Base-by-base conservation (phyloP, 2,329 filamentous ascomycete species). In the Ceratocystis lukuohia region DNA sequence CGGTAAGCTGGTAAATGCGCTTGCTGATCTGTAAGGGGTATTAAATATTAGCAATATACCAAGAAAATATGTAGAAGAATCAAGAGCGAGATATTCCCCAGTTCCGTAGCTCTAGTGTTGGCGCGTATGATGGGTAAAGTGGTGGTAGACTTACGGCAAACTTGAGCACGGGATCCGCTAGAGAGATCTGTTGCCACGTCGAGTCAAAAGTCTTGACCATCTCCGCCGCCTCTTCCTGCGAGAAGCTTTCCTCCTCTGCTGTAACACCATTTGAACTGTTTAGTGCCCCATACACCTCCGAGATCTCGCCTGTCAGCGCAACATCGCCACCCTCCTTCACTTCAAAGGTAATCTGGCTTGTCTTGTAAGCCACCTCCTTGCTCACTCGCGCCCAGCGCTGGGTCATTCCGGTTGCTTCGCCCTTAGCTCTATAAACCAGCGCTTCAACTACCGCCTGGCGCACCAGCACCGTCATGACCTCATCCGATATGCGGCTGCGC, bases 1-100 rank as follows among this genome's bases (percentile, higher is more conserved):
- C 89, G n/a, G 88, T 92, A 68, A 96, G 80, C 74, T 94, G 88
- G 74, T 88, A 84, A 69, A 91, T 78, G 68, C 90, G 87, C 77
- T 96, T 96, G 72, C 86, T 78, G 70, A 94, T 81, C 92, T 96
- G 70, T 25, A n/a, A 4, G 57, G 3, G 56, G 12, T 3, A 20
- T 5, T 57, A 59, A 73, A 65, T 71, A 70, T 61, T 53, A 15
- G 30, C 33, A 62, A 46, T 62, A 37, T 45, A 53, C 53, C 44
- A 45, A 15, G 5, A 30, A n/a, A 25, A 15, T 5, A 25, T 4
- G 56, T 28, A 15, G 64, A 37, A 48, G 8, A 28, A 28, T 4
- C 37, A 28, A 53, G 20, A 17, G 20, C 22, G 8, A 53, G 3
- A 25, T 50, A 1, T 20, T 22, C 5, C 8, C 1, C n/a, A 10